Evolutionary conservation across 1,284 basidiomycete species (phyloP), one percentile per base, ranked within the genome.

Genomic region (Thecaphora frezii): DNA sequence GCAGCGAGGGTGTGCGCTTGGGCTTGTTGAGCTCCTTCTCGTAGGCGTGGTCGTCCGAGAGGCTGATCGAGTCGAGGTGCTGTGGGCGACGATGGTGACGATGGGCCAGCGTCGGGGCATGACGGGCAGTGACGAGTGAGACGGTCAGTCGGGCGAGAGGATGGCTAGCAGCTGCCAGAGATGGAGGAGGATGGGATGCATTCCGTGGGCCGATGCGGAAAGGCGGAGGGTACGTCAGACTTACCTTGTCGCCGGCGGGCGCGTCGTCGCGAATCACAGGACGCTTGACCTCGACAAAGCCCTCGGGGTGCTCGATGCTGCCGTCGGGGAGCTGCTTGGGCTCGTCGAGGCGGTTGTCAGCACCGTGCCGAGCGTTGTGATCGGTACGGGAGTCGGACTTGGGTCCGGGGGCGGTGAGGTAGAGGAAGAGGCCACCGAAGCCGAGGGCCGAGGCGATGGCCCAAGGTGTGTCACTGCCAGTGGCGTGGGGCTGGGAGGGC

Each of bases 341-440:
- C 48, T 65, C 57, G 40, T 14, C 22, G 4, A 21, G 10, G 12
- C 23, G 25, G 30, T 50, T 26, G 37, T 21, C 39, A 8, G 36
- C 30, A 7, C 30, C 45, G 41, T 50, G 48, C 28, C 36, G 46
- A 44, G 51, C 47, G 28, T 21, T 46, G 42, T 64, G 61, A 44
- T 51, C 42, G 28, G 7, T 28, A 13, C 28, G 28, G n/a, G 21
- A 22, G 22, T 59, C 57, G 21, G 41, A 39, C 44, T 64, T 58
- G 39, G 44, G n/a, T 22, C 61, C 57, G 19, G 62, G 62, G 40
- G 62, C 53, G 46, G 62, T 65, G 40, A 66, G 48, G 54, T 70
- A 70, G 58, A 70, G 51, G 39, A 70, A 70, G 33, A 64, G 54
- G 48, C 60, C 49, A 22, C 68, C 68, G 42, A 70, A 70, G 28